A percentile compares a stretch with the other conserved stretches of the same genome.
These are phyloP conservation scores for Neurospora tetraspora DNA, from an alignment of 495 filamentous ascomycete species.

Conservation along the genomic window DNA sequence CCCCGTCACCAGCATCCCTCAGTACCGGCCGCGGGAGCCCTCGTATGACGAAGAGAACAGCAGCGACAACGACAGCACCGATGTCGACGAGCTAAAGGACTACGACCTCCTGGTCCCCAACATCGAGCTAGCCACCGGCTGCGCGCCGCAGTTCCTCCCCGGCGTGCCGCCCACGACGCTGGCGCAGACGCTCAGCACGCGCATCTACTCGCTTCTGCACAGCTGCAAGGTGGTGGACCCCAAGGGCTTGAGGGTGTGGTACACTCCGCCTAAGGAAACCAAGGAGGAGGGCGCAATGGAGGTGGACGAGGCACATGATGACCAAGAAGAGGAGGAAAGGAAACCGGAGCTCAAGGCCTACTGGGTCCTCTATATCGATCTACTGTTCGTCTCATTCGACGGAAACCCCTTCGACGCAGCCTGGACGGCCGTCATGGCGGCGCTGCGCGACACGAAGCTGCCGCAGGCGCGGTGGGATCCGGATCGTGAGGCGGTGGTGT, in stretches of 20 bases:
- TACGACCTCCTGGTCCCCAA: conserved; percentile 83
- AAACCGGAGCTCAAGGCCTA: conserved; percentile 61
- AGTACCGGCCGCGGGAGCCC: conserved; percentile 37
- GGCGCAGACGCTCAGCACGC: conserved; percentile 73
- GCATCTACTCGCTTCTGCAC: conserved; percentile 66
- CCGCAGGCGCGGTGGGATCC: conserved; percentile 78
- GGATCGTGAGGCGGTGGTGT: conserved; percentile 69
- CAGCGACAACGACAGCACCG: not conserved
- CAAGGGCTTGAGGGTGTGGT: conserved; percentile 59
- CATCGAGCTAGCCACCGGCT: conserved; percentile 81
- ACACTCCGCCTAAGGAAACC: conserved; percentile 40
- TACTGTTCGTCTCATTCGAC: conserved; percentile 81
- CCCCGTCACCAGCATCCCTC: conserved; percentile 56
- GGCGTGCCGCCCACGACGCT: conserved; percentile 68
- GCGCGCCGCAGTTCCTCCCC: conserved; percentile 73
- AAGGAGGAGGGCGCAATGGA: conserved; percentile 23
- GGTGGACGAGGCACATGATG: conserved; percentile 34
- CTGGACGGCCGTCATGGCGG: conserved; percentile 75
- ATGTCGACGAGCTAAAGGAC: conserved; percentile 34
- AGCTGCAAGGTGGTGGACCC: conserved; percentile 50
- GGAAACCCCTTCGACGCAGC: conserved; percentile 85
- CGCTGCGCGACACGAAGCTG: conserved; percentile 68
- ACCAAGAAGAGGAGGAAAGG: conserved; percentile 28
- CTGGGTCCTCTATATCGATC: conserved; percentile 89
- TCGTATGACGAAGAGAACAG: conserved; percentile 10